Base-by-base conservation (phyloP, 2,329 filamentous ascomycete genomes). In the Daldinia eschscholtzii region DNA sequence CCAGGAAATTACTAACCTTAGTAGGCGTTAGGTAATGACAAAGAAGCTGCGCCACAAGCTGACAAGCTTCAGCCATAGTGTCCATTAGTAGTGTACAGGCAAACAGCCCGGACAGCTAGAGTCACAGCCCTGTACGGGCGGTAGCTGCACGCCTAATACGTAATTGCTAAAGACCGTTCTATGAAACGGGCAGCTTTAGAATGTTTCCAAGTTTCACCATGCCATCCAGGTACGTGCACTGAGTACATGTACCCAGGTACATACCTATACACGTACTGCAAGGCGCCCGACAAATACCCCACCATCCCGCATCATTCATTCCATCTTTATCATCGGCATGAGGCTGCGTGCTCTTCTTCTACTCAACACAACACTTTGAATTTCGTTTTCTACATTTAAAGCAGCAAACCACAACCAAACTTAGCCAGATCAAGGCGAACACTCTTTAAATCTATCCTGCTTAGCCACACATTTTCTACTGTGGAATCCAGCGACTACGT, bases 301-400 rank as follows among this genome's bases (percentile, higher is more conserved):
- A 74, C 74, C 74, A 75, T 71, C 65, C 68, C 70, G 70, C 72
- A 70, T 69, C 46, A 53, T 64, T 52, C 55, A 57, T 57, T 48
- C 37, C 41, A 59, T 57, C 53, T 57, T 57, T 35, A 56, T 56
- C 53, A 18, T 30, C 37, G 15, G 6, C 37, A 28, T 42, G 20
- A 55, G 52, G 52, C 33, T 55, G 4, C 35, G 3, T 42, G 35
- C 37, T 57, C 20, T 5, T 57, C 46, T 28, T 48, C 50, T 2
- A 23, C 20, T 55, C 33, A n/a, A n/a, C n/a, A n/a, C n/a, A n/a
- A 37, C 20, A 39, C 18, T 37, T n/a, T 33, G 10, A 52, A 52
- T 6, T 23, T 5, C 20, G 1, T 30, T n/a, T 18, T 30, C 46
- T 10, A 18, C 26, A 4, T 52, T 28, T 15, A 7, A 28, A 28